Percentiles rank a stretch among this genome's conserved stretches.
These are phyloP conservation scores for Cercophora scortea DNA, from an alignment of 495 filamentous ascomycete genomes.

Conservation along the genomic window DNA sequence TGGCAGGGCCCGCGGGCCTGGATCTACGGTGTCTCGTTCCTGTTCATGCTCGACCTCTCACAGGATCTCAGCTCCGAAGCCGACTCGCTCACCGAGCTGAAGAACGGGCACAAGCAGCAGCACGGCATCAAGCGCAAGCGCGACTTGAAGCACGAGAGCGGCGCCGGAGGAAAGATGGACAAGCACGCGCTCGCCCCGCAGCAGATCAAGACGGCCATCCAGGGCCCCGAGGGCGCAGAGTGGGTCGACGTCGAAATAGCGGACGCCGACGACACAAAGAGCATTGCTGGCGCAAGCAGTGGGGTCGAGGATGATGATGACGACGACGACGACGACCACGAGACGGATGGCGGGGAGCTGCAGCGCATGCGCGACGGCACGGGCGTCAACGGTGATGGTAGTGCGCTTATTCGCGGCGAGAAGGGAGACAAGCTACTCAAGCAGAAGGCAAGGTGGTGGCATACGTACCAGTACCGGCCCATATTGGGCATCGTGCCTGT, in stretches of 20 bases:
- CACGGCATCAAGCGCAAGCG: conserved; percentile 46
- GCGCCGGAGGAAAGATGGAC: conserved; percentile 53
- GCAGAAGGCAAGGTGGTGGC: conserved; percentile 52
- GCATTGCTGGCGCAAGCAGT: conserved; percentile 23
- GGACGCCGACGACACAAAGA: conserved; percentile 33
- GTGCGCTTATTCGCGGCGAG: background rate
- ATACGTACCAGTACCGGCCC: conserved; percentile 82
- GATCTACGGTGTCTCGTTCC: conserved; percentile 76
- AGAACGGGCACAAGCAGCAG: conserved; percentile 23
- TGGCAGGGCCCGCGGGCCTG: conserved; percentile 80
- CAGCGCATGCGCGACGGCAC: conserved; percentile 26
- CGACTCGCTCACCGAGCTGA: background rate
- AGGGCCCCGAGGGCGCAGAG: conserved; percentile 38
- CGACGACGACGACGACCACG: conserved; percentile 38
- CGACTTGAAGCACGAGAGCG: conserved; percentile 33
- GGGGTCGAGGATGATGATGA: conserved; percentile 32
- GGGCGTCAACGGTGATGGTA: conserved; percentile 4
- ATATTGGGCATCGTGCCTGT: conserved; percentile 84
- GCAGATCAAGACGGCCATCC: conserved; percentile 18
- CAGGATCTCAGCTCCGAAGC: conserved; percentile 51
- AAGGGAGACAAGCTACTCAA: conserved; percentile 9
- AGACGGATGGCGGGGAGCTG: conserved; percentile 30
- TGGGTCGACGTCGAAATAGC: conserved; percentile 29
- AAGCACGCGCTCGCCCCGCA: conserved; percentile 32
- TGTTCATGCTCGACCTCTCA: conserved; percentile 88